Conservation (phyloP, 768 basidiomycete genomes). For the Hericium alpestre region DNA sequence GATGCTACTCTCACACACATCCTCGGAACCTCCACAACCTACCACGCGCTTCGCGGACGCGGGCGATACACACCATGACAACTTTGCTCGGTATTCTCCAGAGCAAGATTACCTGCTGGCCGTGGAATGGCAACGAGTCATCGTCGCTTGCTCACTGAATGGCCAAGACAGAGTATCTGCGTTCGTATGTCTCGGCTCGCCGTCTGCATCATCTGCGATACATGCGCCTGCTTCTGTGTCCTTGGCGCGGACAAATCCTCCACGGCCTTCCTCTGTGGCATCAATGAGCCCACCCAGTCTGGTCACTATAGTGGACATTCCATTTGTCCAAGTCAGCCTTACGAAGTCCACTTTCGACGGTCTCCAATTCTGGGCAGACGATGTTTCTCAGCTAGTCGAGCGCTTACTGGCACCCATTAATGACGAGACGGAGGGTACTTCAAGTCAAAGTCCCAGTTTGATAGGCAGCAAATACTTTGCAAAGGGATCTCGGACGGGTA, state of each 20-base stretch:
- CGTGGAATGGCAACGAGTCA: not conserved
- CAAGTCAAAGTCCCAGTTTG: conserved; percentile 48
- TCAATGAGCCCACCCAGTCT: conserved; percentile 7
- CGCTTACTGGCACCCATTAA: conserved; percentile 18
- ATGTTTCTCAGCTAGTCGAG: conserved; percentile 64
- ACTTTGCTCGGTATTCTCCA: too few relatives aligned
- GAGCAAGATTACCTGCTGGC: not conserved
- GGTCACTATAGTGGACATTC: conserved; percentile 31
- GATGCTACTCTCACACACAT: conserved; percentile 22
- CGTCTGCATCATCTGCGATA: not conserved
- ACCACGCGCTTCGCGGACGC: not conserved
- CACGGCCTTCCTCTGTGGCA: not conserved
- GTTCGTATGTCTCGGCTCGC: not conserved
- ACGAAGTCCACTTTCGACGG: conserved; percentile 62
- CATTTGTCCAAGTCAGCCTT: conserved; percentile 51
- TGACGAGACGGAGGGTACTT: conserved; percentile 10
- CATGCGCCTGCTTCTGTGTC: not conserved
- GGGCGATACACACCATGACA: not conserved
- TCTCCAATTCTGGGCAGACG: conserved; percentile 84
- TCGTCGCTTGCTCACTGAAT: not conserved
- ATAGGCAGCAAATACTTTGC: conserved; percentile 76
- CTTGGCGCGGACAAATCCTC: not conserved
- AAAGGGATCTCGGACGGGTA: conserved; percentile 26
- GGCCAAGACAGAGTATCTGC: not conserved
- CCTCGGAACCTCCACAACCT: not conserved